Base-by-base conservation (phyloP, 1,284 basidiomycete species). In the Violaceomyces palustris region DNA sequence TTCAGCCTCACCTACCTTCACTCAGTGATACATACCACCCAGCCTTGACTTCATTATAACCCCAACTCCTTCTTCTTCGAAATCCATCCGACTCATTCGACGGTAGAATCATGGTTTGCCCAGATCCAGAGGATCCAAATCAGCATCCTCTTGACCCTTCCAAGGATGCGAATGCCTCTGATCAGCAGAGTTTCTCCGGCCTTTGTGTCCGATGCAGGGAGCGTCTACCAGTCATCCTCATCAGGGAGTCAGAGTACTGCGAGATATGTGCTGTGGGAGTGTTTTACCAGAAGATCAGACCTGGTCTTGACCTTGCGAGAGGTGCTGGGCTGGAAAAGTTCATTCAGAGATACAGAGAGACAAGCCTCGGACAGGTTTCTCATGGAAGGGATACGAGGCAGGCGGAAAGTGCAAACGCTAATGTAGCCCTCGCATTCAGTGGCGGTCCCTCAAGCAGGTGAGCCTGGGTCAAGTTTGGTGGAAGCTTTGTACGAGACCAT, bases 211-310 rank as follows among this genome's bases (percentile, higher is more conserved):
- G 61, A 19, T 67, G 64, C 49, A 60, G 57, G 23, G n/a, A 25
- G 18, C 35, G 48, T 6, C 27, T 46, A 0, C 50, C 55, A 2
- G 47, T 37, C 3, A 33, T 61, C 29, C 38, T 47, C 36, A 58
- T 62, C 34, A 58, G 64, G 31, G 64, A 67, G 22, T 47, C 61
- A 8, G 45, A 50, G 31, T 68, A 68, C 57, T 68, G 66, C 32
- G 44, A 40, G 19, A 9, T 42, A 14, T 68, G 66, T 36, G 59
- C 57, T 18, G 30, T 45, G 6, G 42, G 49, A 28, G 58, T 64
- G 24, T 66, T 68, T 33, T 43, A 57, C n/a, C 36, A 46, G 8
- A 65, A 66, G 41, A 36, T 59, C 29, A 64, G 63, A 28, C 18
- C 56, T 1, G 57, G 61, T 9, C 45, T 68, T 8, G 66, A 68